These are phyloP conservation scores for Lasiodiplodia theobromae DNA, from an alignment of 2,329 filamentous ascomycete species.

Conservation along the genomic window DNA sequence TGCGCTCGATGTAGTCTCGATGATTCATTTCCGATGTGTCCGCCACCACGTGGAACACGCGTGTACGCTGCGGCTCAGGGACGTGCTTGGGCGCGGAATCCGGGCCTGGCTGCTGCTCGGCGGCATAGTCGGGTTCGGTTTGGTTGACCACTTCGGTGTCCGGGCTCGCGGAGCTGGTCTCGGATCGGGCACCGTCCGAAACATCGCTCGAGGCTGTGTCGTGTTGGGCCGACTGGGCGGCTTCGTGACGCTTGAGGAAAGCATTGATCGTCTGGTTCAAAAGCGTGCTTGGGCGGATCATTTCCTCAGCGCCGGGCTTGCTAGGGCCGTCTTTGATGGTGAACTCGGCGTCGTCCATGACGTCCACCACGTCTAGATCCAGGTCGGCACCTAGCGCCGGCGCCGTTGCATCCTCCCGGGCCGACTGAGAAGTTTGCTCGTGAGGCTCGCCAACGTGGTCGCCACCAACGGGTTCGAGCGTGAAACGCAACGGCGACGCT, in stretches of 20 bases:
- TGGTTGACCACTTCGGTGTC: neutral
- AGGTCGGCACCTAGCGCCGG: neutral
- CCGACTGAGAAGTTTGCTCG: slow-evolving; percentile 1
- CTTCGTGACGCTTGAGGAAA: neutral
- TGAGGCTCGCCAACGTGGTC: slow-evolving; percentile 27
- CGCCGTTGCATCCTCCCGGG: neutral
- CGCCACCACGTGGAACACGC: slow-evolving; percentile 51
- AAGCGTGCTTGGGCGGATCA: slow-evolving; percentile 41
- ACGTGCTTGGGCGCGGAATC: slow-evolving; percentile 27
- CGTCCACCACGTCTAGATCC: slow-evolving; percentile 21
- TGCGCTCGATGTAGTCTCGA: slow-evolving; percentile 49
- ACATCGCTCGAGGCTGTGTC: slow-evolving; percentile 12
- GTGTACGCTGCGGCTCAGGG: slow-evolving; percentile 35
- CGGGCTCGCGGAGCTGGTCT: slow-evolving; percentile 29
- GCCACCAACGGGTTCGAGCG: slow-evolving; percentile 45
- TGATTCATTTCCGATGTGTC: slow-evolving; percentile 49
- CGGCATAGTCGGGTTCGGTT: slow-evolving; percentile 8
- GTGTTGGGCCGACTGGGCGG: neutral
- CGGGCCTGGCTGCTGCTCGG: slow-evolving; percentile 1
- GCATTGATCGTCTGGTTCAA: slow-evolving; percentile 26
- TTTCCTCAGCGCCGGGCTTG: slow-evolving; percentile 40
- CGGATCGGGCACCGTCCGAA: slow-evolving; percentile 26
- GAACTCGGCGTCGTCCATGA: slow-evolving; percentile 33
- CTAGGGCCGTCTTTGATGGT: slow-evolving; percentile 18
- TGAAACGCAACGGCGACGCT: slow-evolving; percentile 56